Conservation (phyloP, 148 eudicot species). For the Selenicereus undatus region DNA sequence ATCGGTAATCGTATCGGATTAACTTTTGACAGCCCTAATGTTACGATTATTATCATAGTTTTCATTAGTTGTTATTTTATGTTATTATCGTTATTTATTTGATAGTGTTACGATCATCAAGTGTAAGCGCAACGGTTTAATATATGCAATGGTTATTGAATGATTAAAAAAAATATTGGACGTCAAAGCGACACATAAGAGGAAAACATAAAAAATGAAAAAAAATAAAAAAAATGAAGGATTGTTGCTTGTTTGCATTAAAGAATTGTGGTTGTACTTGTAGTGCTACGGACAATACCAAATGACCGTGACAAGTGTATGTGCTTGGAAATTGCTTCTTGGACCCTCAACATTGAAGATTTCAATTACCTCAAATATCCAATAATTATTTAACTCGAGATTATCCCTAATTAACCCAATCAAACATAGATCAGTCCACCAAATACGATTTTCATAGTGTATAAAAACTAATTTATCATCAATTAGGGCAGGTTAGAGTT, state of each 20-base stretch:
- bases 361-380: not conserved
- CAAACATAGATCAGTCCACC: not conserved
- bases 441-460: no score
- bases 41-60: no score
- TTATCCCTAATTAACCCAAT: not conserved
- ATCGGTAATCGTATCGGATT: no score
- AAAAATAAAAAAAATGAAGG: not conserved
- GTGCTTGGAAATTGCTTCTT: not conserved
- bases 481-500: no score
- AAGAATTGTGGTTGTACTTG: conserved; percentile 8
- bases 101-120: no score
- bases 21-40: no score
- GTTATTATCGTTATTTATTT: no score
- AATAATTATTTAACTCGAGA: no score
- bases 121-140: no score
- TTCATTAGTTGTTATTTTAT: no score
- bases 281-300: conserved; percentile 15
- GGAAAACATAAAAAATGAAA: not conserved
- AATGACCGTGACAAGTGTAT: not conserved
- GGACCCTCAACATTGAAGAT: not conserved
- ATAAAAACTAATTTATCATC: no score
- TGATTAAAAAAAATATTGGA: conserved; percentile 14
- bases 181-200: conserved; percentile 4
- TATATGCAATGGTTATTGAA: not conserved
- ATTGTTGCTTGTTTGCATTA: not conserved